Evolutionary conservation across 2,329 filamentous ascomycete genomes (phyloP).

Genomic region (Aspergillus novofumigatus): DNA sequence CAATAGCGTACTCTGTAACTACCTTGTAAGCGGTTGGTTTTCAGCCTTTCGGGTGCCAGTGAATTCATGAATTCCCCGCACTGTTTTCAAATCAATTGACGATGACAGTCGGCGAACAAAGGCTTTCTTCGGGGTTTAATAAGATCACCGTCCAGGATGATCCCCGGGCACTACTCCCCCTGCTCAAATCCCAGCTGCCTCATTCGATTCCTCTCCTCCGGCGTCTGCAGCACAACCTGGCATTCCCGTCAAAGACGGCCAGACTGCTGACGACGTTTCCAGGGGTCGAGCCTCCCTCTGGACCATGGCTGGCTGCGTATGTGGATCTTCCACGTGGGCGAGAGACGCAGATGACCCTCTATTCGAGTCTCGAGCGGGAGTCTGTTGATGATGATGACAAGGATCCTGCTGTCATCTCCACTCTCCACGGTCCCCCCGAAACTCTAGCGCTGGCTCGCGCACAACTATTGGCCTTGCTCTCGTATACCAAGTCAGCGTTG

Average conservation of each 20-base stretch:
- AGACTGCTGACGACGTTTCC: slow-evolving; percentile 32
- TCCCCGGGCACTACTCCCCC: slow-evolving; percentile 20
- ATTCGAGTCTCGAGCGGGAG: slow-evolving; percentile 37
- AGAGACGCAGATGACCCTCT: slow-evolving; percentile 41
- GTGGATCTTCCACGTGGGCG: slow-evolving; percentile 37
- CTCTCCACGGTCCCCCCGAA: slow-evolving; percentile 7
- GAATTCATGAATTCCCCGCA: too few relatives aligned
- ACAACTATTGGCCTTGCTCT: slow-evolving; percentile 27
- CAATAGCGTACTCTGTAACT: neutral
- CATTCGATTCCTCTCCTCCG: slow-evolving; percentile 35
- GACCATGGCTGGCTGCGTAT: slow-evolving; percentile 38
- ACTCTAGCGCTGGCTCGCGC: slow-evolving; percentile 15
- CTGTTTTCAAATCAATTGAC: too few relatives aligned
- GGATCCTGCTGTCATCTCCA: slow-evolving; percentile 5
- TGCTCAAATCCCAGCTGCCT: slow-evolving; percentile 34
- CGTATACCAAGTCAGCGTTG: slow-evolving; percentile 22
- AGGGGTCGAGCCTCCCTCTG: slow-evolving; percentile 5
- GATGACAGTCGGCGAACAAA: neutral
- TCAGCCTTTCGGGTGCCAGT: too few relatives aligned
- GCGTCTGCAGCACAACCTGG: slow-evolving; percentile 36
- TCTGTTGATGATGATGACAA: slow-evolving; percentile 2
- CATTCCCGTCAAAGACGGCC: slow-evolving; percentile 30
- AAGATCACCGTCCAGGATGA: slow-evolving; percentile 9
- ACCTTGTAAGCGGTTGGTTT: too few relatives aligned
- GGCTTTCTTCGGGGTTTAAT: slow-evolving; percentile 11